These are phyloP conservation scores for Zygotorulaspora florentina DNA, from an alignment of 805 yeast genomes.

Conservation along the genomic window DNA sequence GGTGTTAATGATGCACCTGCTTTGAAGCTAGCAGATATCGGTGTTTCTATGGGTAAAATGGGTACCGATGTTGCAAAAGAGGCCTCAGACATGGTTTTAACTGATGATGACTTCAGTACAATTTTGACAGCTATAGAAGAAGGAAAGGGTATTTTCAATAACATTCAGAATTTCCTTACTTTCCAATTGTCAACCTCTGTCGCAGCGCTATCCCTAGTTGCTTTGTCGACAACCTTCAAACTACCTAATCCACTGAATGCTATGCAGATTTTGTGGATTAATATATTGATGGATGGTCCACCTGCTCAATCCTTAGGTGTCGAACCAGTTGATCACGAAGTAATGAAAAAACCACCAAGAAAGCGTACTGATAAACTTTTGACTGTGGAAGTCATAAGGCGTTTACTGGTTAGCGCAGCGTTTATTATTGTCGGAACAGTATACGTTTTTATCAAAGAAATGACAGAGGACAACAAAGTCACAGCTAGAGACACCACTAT, in stretches of 20 bases:
- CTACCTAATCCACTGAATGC: constrained; percentile 94
- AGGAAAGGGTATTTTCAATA: constrained; percentile 95
- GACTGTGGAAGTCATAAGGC: constrained; percentile 60
- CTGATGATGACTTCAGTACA: constrained; percentile 95
- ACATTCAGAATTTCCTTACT: constrained; percentile 90
- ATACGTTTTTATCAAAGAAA: constrained; percentile 79
- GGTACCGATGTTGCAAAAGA: constrained; percentile 99
- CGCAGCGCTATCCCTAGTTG: constrained; percentile 88
- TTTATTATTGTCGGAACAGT: constrained; percentile 83
- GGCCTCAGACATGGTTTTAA: constrained; percentile 95
- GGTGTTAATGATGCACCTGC: constrained; percentile 99
- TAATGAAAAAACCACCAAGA: constrained; percentile 96
- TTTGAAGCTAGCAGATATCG: constrained; percentile 89
- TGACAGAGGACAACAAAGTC: constrained; percentile 69
- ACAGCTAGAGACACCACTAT: constrained; percentile 96
- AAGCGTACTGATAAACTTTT: constrained; percentile 79
- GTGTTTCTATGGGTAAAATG: constrained; percentile 87
- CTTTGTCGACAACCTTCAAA: constrained; percentile 79
- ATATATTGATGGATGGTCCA: constrained; percentile 97
- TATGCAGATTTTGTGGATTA: constrained; percentile 97
- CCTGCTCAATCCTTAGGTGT: constrained; percentile 98
- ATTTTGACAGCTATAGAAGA: constrained; percentile 91
- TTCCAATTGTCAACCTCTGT: constrained; percentile 95
- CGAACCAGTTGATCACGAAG: constrained; percentile 94
- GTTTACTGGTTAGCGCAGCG: constrained; percentile 72